Evolutionary conservation across 257 asterid species (phyloP), one percentile per base, ranked within the genome.

Genomic region (Penstemon barbatus): DNA sequence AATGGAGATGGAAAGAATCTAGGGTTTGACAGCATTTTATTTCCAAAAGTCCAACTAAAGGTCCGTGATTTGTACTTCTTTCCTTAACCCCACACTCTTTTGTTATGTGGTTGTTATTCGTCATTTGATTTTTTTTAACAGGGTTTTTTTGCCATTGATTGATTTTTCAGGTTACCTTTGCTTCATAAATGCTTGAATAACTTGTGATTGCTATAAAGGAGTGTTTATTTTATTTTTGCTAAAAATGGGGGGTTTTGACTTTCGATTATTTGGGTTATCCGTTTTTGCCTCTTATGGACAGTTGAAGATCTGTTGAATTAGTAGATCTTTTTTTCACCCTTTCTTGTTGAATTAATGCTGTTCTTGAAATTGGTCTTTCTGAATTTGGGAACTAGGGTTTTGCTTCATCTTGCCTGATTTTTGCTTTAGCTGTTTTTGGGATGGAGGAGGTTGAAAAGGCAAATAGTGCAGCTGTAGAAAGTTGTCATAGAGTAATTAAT

Each of bases 371-470:
- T 74, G 49, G 69, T 52, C 55, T 25, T 49, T 52, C 74, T 51
- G 61, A 67, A 46, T 41, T 77, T 78, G 66, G 85, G 77, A 57
- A 74, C 66, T 86, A 77, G 86, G 83, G 70, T 66, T 25, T 25
- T 25, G 33, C 2, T 25, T 25, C 33, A 25, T 0, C 2, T 25
- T 25, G 33, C 33, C 69, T 57, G 8, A 8, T 42, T 38, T 7
- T 18, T 0, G 65, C 18, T 33, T 43, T 46, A n/a, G 15, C 57
- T 57, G 3, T 57, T 63, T 78, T 60, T 48, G 53, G 36, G 43
- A 87, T 89, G 97, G 98, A 89, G 79, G 94, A 86, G 73, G 84
- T 92, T 62, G 96, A 87, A 62, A 87, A 78, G 64, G 89, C 91
- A 50, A 92, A 92, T 68, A 81, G 63, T 73, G 81, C 86, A 25